Base-by-base conservation (phyloP, 1,284 basidiomycete species). In the Puccinia horiana region DNA sequence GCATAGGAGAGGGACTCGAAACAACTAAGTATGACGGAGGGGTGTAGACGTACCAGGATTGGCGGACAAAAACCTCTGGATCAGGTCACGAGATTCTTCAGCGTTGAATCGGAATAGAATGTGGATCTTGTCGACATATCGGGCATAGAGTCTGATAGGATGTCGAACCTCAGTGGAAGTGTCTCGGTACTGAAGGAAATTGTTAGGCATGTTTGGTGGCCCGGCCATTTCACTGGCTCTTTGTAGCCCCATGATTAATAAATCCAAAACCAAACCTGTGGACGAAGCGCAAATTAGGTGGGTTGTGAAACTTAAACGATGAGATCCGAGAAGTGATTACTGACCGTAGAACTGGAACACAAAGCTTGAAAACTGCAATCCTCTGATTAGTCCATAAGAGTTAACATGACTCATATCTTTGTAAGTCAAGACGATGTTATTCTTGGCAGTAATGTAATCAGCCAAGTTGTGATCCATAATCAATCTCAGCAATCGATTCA, bases 31-130 rank as follows among this genome's bases (percentile, higher is more conserved):
- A 16, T 96, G 96, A 86, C 98, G 96, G 35, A 95, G 96, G 82
- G 93, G 95, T 83, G 32, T 98, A 54, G 29, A 70, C 75, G 49
- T 35, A 82, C 81, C 81, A 40, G 86, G 87, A 83, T 87, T 87
- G 35, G 86, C 87, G 61, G 85, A 86, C 76, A 87, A 84, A 84
- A 88, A 89, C 42, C 97, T 92, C 88, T 99, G 96, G 84, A 99
- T 99, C 83, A 99, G 91, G 87, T 99, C 97, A 79, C 96, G 91
- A 29, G 95, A 93, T 87, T 99, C 97, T 84, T 99, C 97, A 14
- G 96, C 96, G n/a, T 92, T 93, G 90, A 99, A 99, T 83, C 95
- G 91, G 92, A 98, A 98, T 84, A 99, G 91, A 83, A 99, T 92
- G 87, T 98, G 96, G 40, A 98, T 90, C 56, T 92, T 89, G 87